These are phyloP conservation scores for Forsythia viridissima DNA, from an alignment of 257 asterid species.

Conservation along the genomic window DNA sequence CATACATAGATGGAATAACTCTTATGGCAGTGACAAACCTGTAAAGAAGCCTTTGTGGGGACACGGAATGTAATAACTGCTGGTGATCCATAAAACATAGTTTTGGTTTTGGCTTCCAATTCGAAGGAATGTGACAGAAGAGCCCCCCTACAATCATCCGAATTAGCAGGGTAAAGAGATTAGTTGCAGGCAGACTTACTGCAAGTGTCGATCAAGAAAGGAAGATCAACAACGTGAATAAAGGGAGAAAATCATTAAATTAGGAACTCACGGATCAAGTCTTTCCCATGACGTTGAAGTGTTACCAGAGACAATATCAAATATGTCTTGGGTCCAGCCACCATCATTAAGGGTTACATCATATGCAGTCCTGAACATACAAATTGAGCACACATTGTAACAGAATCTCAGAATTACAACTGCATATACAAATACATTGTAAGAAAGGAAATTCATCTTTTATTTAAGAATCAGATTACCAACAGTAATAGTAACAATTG, in stretches of 20 bases:
- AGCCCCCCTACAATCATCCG: conserved; percentile 57
- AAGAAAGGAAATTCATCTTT: conserved; percentile 5
- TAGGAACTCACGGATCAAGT: conserved; percentile 81
- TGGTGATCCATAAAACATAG: conserved; percentile 66
- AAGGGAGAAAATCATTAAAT: neutral
- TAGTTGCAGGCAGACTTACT: conserved; percentile 5
- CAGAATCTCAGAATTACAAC: neutral
- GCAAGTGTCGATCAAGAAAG: neutral
- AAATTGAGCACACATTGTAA: conserved; percentile 18
- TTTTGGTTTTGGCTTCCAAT: conserved; percentile 76
- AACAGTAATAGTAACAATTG: neutral
- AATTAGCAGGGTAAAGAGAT: conserved; percentile 23
- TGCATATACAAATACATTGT: neutral
- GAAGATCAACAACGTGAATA: neutral
- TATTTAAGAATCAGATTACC: conserved; percentile 6
- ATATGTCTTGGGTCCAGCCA: conserved; percentile 72
- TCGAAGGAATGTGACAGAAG: conserved; percentile 78
- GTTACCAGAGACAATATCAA: conserved; percentile 68
- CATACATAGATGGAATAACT: neutral
- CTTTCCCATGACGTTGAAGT: conserved; percentile 89
- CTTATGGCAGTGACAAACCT: conserved; percentile 50
- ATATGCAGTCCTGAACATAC: conserved; percentile 73
- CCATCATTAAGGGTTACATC: conserved; percentile 81
- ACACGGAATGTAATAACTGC: conserved; percentile 81
- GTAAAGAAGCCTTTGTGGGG: conserved; percentile 79